Evolutionary conservation across 352 stramenopile species (phyloP).

Genomic region (Thraustochytrium sp.): DNA sequence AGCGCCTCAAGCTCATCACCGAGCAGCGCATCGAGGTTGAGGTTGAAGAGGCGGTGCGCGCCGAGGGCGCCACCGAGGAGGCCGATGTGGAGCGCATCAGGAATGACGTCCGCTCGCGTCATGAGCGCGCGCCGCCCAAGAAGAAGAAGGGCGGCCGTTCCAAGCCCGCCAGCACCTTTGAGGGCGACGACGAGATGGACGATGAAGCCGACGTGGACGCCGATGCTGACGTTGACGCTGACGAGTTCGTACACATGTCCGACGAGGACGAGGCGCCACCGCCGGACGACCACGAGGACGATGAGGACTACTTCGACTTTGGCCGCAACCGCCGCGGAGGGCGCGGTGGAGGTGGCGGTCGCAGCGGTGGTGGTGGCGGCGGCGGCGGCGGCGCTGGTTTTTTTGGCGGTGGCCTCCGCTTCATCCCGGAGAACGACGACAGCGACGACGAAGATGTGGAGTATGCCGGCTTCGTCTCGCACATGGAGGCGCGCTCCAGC

Average conservation of each 20-base stretch:
- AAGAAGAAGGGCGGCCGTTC: neutral
- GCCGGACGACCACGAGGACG: neutral
- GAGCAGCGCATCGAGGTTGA: conserved; percentile 4
- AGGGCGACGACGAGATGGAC: neutral
- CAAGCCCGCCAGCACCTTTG: neutral
- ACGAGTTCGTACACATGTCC: neutral
- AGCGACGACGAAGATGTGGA: conserved; percentile 17
- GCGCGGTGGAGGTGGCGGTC: neutral
- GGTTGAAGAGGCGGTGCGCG: neutral
- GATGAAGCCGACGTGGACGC: neutral
- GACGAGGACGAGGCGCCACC: neutral
- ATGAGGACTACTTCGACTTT: conserved; percentile 4
- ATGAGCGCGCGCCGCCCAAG: neutral
- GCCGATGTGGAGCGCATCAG: neutral
- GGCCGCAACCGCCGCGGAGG: too few species aligned
- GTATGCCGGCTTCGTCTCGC: neutral
- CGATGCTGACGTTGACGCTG: conserved; percentile 2
- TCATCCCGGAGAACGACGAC: neutral
- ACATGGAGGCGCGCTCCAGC: neutral
- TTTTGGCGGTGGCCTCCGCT: neutral
- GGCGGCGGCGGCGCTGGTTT: neutral
- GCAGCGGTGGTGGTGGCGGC: neutral
- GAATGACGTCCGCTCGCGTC: neutral
- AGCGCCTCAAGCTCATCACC: neutral
- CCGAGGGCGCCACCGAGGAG: neutral